Evolutionary conservation across 179 eudicot genomes (phyloP).

Genomic region (Vitellaria paradoxa): DNA sequence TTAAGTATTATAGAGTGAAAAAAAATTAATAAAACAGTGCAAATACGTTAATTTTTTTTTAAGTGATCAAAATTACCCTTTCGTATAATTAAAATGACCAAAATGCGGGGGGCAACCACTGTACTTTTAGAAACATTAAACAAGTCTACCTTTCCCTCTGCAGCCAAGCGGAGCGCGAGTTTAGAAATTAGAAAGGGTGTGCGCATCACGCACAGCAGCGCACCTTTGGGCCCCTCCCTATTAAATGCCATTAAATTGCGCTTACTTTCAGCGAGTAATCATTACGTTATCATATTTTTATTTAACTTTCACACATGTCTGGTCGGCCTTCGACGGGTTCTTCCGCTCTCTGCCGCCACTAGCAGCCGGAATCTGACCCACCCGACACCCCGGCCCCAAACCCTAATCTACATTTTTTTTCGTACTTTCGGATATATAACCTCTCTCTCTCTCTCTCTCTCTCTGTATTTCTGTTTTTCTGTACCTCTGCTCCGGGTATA

Average conservation of each 20-base stretch:
- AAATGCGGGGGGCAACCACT: too few species aligned
- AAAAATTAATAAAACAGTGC: too few species aligned
- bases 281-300: slow-evolving; percentile 40
- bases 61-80: too few species aligned
- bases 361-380: slow-evolving; percentile 31
- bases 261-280: slow-evolving; percentile 51
- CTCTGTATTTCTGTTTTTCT: slow-evolving; percentile 16
- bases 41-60: too few species aligned
- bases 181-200: slow-evolving; percentile 10
- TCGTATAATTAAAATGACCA: too few species aligned
- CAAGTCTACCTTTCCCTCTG: too few species aligned
- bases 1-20: too few species aligned
- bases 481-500: slow-evolving; percentile 23
- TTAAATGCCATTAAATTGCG: slow-evolving; percentile 52
- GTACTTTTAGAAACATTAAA: too few species aligned
- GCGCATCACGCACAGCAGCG: slow-evolving; percentile 54
- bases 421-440: slow-evolving; percentile 7
- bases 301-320: slow-evolving; percentile 41
- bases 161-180: too few species aligned
- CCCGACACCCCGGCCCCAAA: slow-evolving; percentile 17
- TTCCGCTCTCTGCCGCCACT: slow-evolving; percentile 24
- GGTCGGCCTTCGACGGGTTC: slow-evolving; percentile 30
- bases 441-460: background rate
- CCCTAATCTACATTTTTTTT: slow-evolving; percentile 9
- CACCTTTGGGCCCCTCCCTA: slow-evolving; percentile 40